These are phyloP conservation scores for Antarctomyces pellizariae DNA, from an alignment of 495 filamentous ascomycete genomes.

Conservation along the genomic window DNA sequence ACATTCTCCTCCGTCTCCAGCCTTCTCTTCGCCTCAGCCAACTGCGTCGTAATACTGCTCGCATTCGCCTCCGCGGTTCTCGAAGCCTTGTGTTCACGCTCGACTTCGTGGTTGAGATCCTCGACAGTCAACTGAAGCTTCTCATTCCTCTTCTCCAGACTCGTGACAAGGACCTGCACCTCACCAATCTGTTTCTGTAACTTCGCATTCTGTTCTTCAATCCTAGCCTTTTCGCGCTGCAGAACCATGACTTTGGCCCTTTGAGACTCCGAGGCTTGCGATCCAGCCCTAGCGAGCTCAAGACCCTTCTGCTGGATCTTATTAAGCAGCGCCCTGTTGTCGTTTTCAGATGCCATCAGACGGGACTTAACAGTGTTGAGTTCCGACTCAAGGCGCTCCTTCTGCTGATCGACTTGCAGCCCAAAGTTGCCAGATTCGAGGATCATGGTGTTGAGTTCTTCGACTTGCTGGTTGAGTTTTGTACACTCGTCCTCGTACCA, in stretches of 20 bases:
- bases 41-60: constrained; percentile 58
- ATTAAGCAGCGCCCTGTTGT: constrained; percentile 84
- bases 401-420: constrained; percentile 70
- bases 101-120: constrained; percentile 84
- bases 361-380: constrained; percentile 83
- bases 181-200: constrained; percentile 73
- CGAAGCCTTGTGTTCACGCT: constrained; percentile 71
- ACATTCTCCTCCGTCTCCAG: constrained; percentile 82
- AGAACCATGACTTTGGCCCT: constrained; percentile 52
- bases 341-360: constrained; percentile 82
- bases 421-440: constrained; percentile 74
- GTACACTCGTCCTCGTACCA: constrained; percentile 56
- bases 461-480: constrained; percentile 47
- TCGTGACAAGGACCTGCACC: constrained; percentile 59
- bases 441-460: constrained; percentile 62
- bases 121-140: constrained; percentile 75
- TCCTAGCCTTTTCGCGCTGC: constrained; percentile 62
- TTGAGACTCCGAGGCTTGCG: constrained; percentile 65
- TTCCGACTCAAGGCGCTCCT: constrained; percentile 79
- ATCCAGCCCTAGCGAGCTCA: constrained; percentile 79
- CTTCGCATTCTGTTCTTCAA: constrained; percentile 65
- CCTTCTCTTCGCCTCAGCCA: constrained; percentile 71
- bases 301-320: constrained; percentile 96
- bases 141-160: constrained; percentile 87
- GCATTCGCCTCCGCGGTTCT: constrained; percentile 78